Percentiles rank a stretch among this genome's conserved stretches.
These are phyloP conservation scores for Tricholoma sp. DNA, from an alignment of 768 basidiomycete genomes.

Conservation along the genomic window DNA sequence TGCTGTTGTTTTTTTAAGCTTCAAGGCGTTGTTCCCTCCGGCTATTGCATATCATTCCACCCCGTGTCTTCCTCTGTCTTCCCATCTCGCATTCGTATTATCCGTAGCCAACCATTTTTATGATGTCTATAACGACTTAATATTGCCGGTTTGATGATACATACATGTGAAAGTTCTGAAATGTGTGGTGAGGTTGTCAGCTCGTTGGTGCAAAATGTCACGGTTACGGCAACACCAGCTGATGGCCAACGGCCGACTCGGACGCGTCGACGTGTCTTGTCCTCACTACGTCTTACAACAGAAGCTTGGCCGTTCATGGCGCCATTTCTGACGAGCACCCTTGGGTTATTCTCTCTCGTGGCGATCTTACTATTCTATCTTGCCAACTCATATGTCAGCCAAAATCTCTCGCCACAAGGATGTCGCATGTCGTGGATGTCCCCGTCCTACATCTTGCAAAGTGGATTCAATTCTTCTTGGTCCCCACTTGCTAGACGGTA, in stretches of 20 bases:
- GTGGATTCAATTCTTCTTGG: constrained; percentile 61
- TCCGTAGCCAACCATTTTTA: constrained; percentile 13
- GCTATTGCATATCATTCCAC: constrained; percentile 17
- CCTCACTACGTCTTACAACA: background rate
- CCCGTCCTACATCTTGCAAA: constrained; percentile 78
- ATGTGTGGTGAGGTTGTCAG: background rate
- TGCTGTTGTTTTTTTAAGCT: too few relatives aligned
- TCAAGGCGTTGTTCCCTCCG: constrained; percentile 12
- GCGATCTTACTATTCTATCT: constrained; percentile 34
- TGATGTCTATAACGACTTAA: constrained; percentile 3
- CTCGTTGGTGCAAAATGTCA: background rate
- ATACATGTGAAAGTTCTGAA: background rate
- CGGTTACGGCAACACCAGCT: background rate
- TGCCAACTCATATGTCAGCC: constrained; percentile 38
- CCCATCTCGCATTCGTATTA: constrained; percentile 14
- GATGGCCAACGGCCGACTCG: too few relatives aligned
- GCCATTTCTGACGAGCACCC: constrained; percentile 3
- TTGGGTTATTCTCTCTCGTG: constrained; percentile 33
- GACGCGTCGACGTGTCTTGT: too few relatives aligned
- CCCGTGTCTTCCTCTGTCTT: background rate
- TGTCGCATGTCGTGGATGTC: constrained; percentile 97
- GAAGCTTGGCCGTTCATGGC: background rate
- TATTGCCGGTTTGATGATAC: background rate
- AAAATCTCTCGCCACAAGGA: constrained; percentile 75
- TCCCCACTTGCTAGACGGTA: constrained; percentile 71